These are phyloP conservation scores for Lactarius sanguifluus DNA, from an alignment of 768 basidiomycete genomes.

Conservation along the genomic window DNA sequence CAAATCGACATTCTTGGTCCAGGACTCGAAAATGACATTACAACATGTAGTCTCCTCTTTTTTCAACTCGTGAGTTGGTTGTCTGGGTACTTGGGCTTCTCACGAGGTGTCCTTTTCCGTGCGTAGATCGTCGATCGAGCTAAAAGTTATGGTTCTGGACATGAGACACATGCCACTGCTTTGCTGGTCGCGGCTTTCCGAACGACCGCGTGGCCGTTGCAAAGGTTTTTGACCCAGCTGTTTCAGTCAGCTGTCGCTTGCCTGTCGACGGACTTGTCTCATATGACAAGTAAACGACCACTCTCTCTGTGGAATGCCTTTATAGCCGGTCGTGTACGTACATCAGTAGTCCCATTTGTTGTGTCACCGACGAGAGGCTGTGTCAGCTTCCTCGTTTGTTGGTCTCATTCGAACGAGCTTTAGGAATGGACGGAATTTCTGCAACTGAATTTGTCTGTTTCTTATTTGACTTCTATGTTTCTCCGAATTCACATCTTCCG, in stretches of 20 bases:
- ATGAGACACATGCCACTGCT: constrained; percentile 45
- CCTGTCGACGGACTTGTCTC: constrained; percentile 51
- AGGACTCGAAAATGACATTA: constrained; percentile 24
- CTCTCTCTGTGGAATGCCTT: constrained; percentile 66
- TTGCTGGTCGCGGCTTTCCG: constrained; percentile 56
- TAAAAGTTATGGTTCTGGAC: constrained; percentile 25
- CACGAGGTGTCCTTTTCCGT: neutral
- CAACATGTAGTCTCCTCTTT: constrained; percentile 27
- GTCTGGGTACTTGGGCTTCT: neutral
- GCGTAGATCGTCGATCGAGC: constrained; percentile 25
- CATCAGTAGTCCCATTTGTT: constrained; percentile 11
- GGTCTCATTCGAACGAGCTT: constrained; percentile 50
- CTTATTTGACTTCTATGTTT: neutral
- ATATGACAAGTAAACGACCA: constrained; percentile 35
- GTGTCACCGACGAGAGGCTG: constrained; percentile 12
- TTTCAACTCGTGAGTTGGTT: constrained; percentile 26
- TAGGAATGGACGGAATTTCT: constrained; percentile 51
- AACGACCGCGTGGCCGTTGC: constrained; percentile 63
- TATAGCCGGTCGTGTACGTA: constrained; percentile 64
- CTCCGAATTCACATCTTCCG: constrained; percentile 4
- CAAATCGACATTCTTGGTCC: constrained; percentile 29
- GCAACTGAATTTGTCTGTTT: constrained; percentile 59
- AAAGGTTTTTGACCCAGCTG: constrained; percentile 66
- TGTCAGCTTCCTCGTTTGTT: constrained; percentile 62
- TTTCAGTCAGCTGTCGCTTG: constrained; percentile 62